Conservation (phyloP, 2,329 filamentous ascomycete species). For the Verticillium isaacii region DNA sequence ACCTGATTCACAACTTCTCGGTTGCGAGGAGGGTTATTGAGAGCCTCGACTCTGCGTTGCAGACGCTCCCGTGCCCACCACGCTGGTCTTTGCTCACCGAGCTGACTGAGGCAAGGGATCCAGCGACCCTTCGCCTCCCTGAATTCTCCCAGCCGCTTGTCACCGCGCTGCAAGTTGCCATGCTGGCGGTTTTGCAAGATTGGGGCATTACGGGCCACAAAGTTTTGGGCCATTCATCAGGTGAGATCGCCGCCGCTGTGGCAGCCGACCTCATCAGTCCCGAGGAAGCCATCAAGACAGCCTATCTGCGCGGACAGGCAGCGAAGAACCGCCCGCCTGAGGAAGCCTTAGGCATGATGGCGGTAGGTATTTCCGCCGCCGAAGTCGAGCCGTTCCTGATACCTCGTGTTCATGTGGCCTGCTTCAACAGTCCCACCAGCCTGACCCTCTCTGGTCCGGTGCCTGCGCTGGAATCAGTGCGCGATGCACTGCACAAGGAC, state of each 20-base stretch:
- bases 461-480: neutral
- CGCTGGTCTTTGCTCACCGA: conserved; percentile 16
- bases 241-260: conserved; percentile 14
- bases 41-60: conserved; percentile 13
- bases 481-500: neutral
- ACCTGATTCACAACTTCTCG: conserved; percentile 2
- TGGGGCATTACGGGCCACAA: conserved; percentile 3
- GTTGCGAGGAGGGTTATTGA: conserved; percentile 6
- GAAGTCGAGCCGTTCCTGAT: neutral
- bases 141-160: conserved; percentile 33
- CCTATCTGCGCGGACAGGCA: conserved; percentile 5
- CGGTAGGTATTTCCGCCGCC: conserved; percentile 1
- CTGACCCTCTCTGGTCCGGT: conserved; percentile 6
- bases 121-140: conserved; percentile 12
- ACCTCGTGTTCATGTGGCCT: conserved; percentile 2
- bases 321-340: neutral
- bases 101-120: conserved; percentile 10
- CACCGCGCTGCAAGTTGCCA: conserved; percentile 28
- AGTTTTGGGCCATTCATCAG: conserved; percentile 14
- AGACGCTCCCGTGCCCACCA: conserved; percentile 7
- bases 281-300: conserved; percentile 2
- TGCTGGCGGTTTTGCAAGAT: conserved; percentile 20
- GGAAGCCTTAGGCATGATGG: neutral
- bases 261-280: conserved; percentile 11
- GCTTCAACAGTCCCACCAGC: conserved; percentile 9